Evolutionary conservation across 495 filamentous ascomycete genomes (phyloP), one percentile per base, ranked within the genome.

Genomic region (Annulohypoxylon maeteangense): DNA sequence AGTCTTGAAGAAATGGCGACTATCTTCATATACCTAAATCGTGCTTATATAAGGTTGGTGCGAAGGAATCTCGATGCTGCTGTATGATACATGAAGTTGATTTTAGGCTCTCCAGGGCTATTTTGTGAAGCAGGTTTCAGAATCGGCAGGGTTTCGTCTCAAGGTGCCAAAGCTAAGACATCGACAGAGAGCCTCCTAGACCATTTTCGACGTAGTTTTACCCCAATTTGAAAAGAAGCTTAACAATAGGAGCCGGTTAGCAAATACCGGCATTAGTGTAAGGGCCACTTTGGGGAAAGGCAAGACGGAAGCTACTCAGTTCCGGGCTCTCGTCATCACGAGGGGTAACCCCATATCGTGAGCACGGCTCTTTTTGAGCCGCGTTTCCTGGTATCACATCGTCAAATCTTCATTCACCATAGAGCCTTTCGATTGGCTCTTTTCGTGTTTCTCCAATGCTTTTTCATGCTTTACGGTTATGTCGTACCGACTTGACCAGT

Each of bases 341-440:
- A 42, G 32, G 55, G 55, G 57, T 7, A 4, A 31, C n/a, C 44
- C 64, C 51, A 48, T 56, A 59, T 18, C 27, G 20, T 60, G 22
- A 4, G 70, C 59, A 68, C 70, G 70, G 70, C 65, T 61, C 44
- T 53, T 56, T 57, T 64, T 54, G 64, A 72, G 60, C 70, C 70
- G 70, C 65, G 60, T 55, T 72, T 72, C 70, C 65, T 68, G 54
- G 65, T n/a, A 61, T 68, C 70, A 29, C 59, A 72, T 67, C 70
- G 36, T 68, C 54, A 40, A 23, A 72, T 72, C 63, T 20, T 22
- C 27, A 12, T 45, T 16, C 29, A n/a, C n/a, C 27, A 1, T 36
- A 20, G 20, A 29, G 34, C 12, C 23, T 20, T 64, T 34, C 29
- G 0, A 68, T 67, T 72, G 70, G 70, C 40, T 55, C 20, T 27